Percentiles rank a stretch among this genome's conserved stretches.
Conservation (phyloP, 306 rosid species). For the Ceratonia siliqua region DNA sequence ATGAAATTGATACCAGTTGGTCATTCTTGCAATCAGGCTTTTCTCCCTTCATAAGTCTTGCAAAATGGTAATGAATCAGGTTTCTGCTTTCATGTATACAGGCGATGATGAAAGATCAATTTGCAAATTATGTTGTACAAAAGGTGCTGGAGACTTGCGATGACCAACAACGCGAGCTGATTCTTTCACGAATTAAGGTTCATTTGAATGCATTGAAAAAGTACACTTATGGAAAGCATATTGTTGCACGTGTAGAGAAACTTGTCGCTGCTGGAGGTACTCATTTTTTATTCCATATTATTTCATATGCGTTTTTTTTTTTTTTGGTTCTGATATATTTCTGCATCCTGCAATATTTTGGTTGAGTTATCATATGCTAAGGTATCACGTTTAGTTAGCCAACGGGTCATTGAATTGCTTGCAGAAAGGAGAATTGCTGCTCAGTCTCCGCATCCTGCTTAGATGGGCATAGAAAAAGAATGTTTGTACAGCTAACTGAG, state of each 20-base stretch:
- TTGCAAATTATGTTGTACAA: conserved; percentile 94
- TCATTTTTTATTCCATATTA: conserved; percentile 25
- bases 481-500: conserved; percentile 95
- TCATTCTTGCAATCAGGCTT: neutral
- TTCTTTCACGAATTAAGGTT: conserved; percentile 89
- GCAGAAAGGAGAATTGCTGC: conserved; percentile 98
- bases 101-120: conserved; percentile 95
- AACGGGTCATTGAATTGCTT: conserved; percentile 25
- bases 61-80: neutral
- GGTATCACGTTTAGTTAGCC: neutral
- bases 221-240: conserved; percentile 95
- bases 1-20: neutral
- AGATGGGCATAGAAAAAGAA: conserved; percentile 60
- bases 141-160: conserved; percentile 96
- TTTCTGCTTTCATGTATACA: neutral
- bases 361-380: conserved; percentile 2
- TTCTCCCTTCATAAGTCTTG: neutral
- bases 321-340: neutral
- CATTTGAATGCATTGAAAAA: conserved; percentile 95
- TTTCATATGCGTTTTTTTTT: neutral
- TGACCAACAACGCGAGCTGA: conserved; percentile 92
- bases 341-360: neutral
- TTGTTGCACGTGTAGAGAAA: conserved; percentile 95
- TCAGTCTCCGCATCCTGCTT: conserved; percentile 77
- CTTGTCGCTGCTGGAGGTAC: conserved; percentile 99